Evolutionary conservation across 805 yeast genomes (phyloP).

Genomic region (Grigorovia humatica): DNA sequence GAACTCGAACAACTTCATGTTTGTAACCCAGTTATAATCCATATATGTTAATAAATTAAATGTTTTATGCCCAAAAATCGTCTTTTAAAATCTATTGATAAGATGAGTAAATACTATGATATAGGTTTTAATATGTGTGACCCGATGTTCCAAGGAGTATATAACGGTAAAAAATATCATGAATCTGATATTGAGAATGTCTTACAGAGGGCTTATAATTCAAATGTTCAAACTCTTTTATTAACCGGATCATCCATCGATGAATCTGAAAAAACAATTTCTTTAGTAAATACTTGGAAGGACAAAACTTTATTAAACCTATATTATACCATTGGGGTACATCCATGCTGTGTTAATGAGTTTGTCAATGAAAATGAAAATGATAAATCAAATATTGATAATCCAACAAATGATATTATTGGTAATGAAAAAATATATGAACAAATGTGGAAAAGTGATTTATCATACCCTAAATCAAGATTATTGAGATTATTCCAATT

Average conservation of each 20-base stretch:
- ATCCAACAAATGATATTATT: constrained; percentile 18
- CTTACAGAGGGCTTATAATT: constrained; percentile 51
- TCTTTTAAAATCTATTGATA: too few species aligned
- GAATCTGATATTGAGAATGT: constrained; percentile 55
- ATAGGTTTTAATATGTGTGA: constrained; percentile 78
- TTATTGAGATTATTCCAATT: constrained; percentile 38
- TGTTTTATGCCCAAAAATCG: not conserved
- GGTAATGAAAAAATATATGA: constrained; percentile 8
- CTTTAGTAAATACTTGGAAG: constrained; percentile 36
- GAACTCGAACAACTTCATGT: too few species aligned
- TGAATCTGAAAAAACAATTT: constrained; percentile 57
- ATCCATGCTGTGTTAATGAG: constrained; percentile 78
- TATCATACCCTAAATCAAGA: constrained; percentile 7
- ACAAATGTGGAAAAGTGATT: constrained; percentile 4
- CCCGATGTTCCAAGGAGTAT: constrained; percentile 73
- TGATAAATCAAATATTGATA: constrained; percentile 22
- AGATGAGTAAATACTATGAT: constrained; percentile 26
- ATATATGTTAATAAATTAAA: too few species aligned
- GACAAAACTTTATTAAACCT: constrained; percentile 19
- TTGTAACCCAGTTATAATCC: too few species aligned
- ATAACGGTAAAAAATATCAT: constrained; percentile 63
- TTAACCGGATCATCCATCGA: constrained; percentile 73
- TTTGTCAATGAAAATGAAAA: constrained; percentile 23
- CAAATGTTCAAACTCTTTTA: constrained; percentile 59
- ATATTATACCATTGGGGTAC: constrained; percentile 82